Evolutionary conservation across 1,139 yeast species (phyloP).

Genomic region (Diutina pseudorugosa): DNA sequence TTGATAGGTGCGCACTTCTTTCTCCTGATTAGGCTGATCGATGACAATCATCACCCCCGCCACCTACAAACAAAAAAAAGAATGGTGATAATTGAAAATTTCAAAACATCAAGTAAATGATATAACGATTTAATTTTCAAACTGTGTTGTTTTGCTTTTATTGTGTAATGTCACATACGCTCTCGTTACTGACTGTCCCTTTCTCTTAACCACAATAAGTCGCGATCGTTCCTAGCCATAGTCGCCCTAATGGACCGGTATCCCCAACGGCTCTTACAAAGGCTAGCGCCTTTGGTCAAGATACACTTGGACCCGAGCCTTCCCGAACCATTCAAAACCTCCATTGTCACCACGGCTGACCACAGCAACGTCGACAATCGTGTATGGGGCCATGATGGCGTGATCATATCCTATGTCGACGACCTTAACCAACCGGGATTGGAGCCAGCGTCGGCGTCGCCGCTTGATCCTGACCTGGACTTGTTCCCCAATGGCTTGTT

Average conservation of each 20-base stretch:
- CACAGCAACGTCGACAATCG: neutral
- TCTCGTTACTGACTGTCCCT: no score
- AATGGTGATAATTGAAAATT: no score
- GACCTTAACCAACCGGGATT: neutral
- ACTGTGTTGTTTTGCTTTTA: no score
- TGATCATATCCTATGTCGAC: neutral
- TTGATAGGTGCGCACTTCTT: neutral
- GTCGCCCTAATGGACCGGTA: neutral
- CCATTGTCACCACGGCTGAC: neutral
- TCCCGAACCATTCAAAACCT: neutral
- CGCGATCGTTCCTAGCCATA: neutral
- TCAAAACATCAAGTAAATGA: no score
- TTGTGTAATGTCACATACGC: no score
- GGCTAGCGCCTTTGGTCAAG: slow-evolving; percentile 2
- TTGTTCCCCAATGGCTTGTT: slow-evolving; percentile 33
- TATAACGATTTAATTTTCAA: no score
- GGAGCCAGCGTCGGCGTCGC: slow-evolving; percentile 14
- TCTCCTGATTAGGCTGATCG: no score
- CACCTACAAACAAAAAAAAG: no score
- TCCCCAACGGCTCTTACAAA: neutral
- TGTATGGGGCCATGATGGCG: neutral
- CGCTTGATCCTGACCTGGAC: slow-evolving; percentile 24
- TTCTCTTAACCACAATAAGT: neutral
- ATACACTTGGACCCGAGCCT: neutral
- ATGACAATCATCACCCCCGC: no score